These are phyloP conservation scores for Chenopodium album DNA, from an alignment of 148 eudicot species.

Conservation along the genomic window DNA sequence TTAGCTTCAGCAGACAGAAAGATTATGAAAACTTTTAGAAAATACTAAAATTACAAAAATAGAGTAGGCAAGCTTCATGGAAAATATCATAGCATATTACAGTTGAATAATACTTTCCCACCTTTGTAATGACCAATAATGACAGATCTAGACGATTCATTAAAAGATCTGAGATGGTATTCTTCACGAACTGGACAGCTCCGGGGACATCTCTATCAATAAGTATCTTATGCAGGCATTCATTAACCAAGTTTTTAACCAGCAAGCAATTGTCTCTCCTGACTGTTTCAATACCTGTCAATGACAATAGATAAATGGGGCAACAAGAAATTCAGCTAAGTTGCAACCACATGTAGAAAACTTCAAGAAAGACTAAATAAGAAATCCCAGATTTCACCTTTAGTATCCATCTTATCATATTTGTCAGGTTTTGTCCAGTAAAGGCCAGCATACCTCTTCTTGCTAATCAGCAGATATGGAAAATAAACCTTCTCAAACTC, in stretches of 20 bases:
- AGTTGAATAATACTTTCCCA: conserved; percentile 22
- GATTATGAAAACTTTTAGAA: not conserved
- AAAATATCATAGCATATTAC: not conserved
- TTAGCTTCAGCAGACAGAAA: conserved; percentile 15
- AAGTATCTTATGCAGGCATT: conserved; percentile 89
- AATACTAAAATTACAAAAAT: not conserved
- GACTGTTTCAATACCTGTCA: conserved; percentile 92
- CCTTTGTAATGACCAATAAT: conserved; percentile 95
- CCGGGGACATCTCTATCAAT: conserved; percentile 92
- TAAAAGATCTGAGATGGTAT: conserved; percentile 90
- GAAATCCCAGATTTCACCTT: conserved; percentile 50
- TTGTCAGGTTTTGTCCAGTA: conserved; percentile 84
- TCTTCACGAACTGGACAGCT: conserved; percentile 88
- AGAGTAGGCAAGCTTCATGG: conserved; percentile 3
- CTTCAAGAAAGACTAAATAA: conserved; percentile 5
- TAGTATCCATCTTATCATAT: conserved; percentile 96
- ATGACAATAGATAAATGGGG: conserved; percentile 19
- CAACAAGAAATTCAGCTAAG: conserved; percentile 10
- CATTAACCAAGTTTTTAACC: conserved; percentile 89
- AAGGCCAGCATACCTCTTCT: conserved; percentile 98
- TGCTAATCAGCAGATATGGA: conserved; percentile 92
- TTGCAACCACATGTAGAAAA: not conserved
- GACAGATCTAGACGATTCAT: conserved; percentile 98
- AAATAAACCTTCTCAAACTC: conserved; percentile 99
- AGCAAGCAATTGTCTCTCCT: conserved; percentile 93